Evolutionary conservation across 805 yeast species (phyloP).

Genomic region (Barnettozyma salicaria): DNA sequence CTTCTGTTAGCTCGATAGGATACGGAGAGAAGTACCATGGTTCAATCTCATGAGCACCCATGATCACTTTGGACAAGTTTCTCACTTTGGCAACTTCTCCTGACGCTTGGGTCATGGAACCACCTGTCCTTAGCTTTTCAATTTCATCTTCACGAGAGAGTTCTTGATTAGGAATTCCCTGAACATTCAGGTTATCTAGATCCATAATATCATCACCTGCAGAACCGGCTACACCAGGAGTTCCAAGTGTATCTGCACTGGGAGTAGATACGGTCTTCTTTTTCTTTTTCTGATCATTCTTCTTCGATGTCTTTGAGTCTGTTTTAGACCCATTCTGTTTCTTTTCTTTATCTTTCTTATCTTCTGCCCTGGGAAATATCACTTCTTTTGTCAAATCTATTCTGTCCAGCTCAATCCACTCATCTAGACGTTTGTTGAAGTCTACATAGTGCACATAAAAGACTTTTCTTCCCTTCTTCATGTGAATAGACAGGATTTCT

Average conservation of each 20-base stretch:
- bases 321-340: constrained; percentile 22
- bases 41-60: constrained; percentile 89
- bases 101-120: constrained; percentile 91
- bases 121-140: constrained; percentile 86
- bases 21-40: constrained; percentile 99
- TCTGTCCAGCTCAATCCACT: constrained; percentile 76
- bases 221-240: constrained; percentile 14
- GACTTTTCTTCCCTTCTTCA: constrained; percentile 67
- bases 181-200: constrained; percentile 77
- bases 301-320: constrained; percentile 17
- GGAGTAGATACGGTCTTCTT: constrained; percentile 18
- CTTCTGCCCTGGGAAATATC: constrained; percentile 59
- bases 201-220: constrained; percentile 70
- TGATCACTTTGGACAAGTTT: constrained; percentile 67
- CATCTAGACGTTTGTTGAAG: constrained; percentile 93
- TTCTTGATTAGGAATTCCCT: constrained; percentile 66
- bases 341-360: constrained; percentile 36
- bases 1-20: constrained; percentile 91
- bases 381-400: constrained; percentile 69
- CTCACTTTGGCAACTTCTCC: constrained; percentile 87
- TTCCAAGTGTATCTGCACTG: constrained; percentile 28
- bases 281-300: constrained; percentile 29
- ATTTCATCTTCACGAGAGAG: constrained; percentile 87
- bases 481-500: constrained; percentile 73
- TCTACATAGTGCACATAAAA: constrained; percentile 94